These are phyloP conservation scores for Pseudogymnoascus sp. DNA, from an alignment of 2,329 filamentous ascomycete species.

Conservation along the genomic window DNA sequence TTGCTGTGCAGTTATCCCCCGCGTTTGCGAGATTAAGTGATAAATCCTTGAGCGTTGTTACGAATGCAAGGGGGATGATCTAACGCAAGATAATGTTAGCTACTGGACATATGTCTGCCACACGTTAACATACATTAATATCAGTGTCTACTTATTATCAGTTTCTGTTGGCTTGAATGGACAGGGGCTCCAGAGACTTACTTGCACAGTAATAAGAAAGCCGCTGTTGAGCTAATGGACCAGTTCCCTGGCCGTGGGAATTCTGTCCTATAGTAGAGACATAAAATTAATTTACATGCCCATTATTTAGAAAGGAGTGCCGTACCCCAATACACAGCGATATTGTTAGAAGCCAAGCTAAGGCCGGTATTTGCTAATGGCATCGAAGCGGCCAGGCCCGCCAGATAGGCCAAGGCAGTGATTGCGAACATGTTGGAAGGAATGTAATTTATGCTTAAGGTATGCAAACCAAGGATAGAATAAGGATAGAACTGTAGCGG, in stretches of 20 bases:
- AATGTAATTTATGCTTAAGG: background rate
- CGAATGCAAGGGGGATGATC: slow-evolving; percentile 57
- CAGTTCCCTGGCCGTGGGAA: slow-evolving; percentile 40
- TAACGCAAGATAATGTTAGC: slow-evolving; percentile 24
- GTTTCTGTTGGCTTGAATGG: background rate
- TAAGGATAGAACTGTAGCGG: background rate
- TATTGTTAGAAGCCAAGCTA: slow-evolving; percentile 40
- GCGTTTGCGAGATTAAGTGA: slow-evolving; percentile 57
- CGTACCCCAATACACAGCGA: slow-evolving; percentile 60
- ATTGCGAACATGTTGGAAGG: slow-evolving; percentile 24
- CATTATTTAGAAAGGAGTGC: background rate
- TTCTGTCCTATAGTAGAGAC: slow-evolving; percentile 43
- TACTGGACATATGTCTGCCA: background rate
- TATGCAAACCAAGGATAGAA: background rate
- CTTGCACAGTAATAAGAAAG: slow-evolving; percentile 51
- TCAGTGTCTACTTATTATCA: slow-evolving; percentile 32
- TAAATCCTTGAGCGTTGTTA: slow-evolving; percentile 46
- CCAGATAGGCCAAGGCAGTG: slow-evolving; percentile 19
- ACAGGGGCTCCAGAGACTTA: slow-evolving; percentile 27
- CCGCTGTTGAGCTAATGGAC: slow-evolving; percentile 41
- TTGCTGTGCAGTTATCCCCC: slow-evolving; percentile 51
- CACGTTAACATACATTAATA: slow-evolving; percentile 33
- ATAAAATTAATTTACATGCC: slow-evolving; percentile 12
- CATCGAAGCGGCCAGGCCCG: slow-evolving; percentile 26
- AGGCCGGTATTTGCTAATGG: slow-evolving; percentile 32